Percentiles rank a stretch among this genome's conserved stretches.
phyloP scores from a whole-genome alignment of 2,329 filamentous ascomycete species.

The Neocucurbitaria cava region DNA sequence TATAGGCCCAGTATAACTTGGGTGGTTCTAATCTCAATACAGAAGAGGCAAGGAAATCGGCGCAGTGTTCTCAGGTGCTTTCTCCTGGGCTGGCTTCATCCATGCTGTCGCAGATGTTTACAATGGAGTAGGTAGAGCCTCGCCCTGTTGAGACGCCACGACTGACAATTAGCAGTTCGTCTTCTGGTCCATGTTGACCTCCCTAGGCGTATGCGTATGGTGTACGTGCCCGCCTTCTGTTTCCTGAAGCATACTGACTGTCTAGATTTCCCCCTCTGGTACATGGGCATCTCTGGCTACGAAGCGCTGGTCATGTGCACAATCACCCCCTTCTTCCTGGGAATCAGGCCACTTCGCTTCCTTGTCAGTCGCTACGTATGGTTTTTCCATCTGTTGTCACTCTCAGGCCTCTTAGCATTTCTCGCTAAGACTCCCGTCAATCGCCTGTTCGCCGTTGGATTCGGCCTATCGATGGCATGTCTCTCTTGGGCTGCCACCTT shows the following conservation, averaged over 20 bases:
- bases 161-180: conserved; percentile 68
- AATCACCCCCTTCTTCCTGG: conserved; percentile 79
- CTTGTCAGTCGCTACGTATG: conserved; percentile 73
- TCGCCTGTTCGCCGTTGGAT: conserved; percentile 81
- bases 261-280: conserved; percentile 91
- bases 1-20: conserved; percentile 8
- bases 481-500: conserved; percentile 85
- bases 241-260: conserved; percentile 18
- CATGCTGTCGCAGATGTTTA: conserved; percentile 90
- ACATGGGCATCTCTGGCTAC: conserved; percentile 98
- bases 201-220: conserved; percentile 88
- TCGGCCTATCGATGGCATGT: conserved; percentile 80
- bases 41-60: conserved; percentile 79
- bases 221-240: conserved; percentile 65
- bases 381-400: conserved; percentile 75
- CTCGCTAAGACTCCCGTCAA: conserved; percentile 73
- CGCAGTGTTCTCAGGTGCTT: conserved; percentile 72
- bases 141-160: not conserved
- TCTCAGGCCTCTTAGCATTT: conserved; percentile 81
- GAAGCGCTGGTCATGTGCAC: conserved; percentile 88
- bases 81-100: conserved; percentile 75
- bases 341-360: conserved; percentile 71
- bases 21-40: conserved; percentile 30
- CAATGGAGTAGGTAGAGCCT: conserved; percentile 72
- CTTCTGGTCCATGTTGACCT: conserved; percentile 95